A percentile compares a stretch with the other conserved stretches of the same genome.
These are phyloP conservation scores for Coniochaeta sp. DNA, from an alignment of 2,329 filamentous ascomycete genomes.

Conservation along the genomic window DNA sequence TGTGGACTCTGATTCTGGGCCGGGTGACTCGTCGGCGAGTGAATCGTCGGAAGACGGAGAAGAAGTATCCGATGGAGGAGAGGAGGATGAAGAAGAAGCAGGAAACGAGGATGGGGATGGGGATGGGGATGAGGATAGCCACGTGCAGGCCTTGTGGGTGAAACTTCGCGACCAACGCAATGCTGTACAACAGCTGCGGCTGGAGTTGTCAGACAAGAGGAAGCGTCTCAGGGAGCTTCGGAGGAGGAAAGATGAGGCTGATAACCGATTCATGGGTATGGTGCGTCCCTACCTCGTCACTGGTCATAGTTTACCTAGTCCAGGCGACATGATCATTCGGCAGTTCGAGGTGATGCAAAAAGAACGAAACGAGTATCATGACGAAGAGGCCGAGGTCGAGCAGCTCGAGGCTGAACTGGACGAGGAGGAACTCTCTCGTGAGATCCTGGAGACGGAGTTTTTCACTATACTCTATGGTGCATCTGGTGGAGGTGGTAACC, in stretches of 20 bases:
- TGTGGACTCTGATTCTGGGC: background rate
- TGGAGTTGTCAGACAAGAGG: background rate
- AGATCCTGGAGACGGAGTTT: conserved; percentile 26
- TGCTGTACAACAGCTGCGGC: background rate
- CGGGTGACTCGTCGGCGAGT: background rate
- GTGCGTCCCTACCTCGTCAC: conserved; percentile 24
- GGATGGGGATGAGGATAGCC: background rate
- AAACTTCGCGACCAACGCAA: background rate
- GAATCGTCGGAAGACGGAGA: background rate
- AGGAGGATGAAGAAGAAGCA: background rate
- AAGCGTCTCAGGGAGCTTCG: background rate
- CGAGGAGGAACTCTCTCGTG: conserved; percentile 7
- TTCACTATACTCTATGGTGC: conserved; percentile 17
- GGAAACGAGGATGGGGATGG: background rate
- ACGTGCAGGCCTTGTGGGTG: background rate
- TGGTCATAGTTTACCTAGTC: conserved; percentile 11
- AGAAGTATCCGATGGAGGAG: background rate
- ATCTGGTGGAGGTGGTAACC: background rate
- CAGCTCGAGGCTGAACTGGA: conserved; percentile 12
- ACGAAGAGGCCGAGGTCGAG: conserved; percentile 28
- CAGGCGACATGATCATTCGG: conserved; percentile 17
- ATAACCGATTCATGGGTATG: conserved; percentile 1
- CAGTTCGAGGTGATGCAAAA: conserved; percentile 27
- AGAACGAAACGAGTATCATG: conserved; percentile 28
- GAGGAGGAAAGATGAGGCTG: background rate